Percentiles rank a stretch among this genome's conserved stretches.
phyloP scores from a whole-genome alignment of 2,329 filamentous ascomycete genomes.

The Helminthosporium solani region DNA sequence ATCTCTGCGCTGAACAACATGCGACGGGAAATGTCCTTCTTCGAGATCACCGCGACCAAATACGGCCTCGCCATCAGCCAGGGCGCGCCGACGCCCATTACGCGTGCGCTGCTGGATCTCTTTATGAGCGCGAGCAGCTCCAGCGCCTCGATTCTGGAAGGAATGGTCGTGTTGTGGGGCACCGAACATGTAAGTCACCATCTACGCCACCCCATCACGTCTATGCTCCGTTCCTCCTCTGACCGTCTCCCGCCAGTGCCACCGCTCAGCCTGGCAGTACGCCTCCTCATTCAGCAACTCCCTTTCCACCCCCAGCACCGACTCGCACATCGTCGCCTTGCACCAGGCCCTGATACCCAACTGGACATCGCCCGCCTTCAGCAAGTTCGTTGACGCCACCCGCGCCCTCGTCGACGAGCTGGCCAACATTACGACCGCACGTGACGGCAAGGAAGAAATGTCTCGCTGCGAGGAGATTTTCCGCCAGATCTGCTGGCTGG shows the following conservation, averaged over 20 bases:
- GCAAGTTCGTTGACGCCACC: conserved; percentile 53
- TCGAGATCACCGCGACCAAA: conserved; percentile 62
- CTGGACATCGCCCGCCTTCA: conserved; percentile 53
- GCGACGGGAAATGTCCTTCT: conserved; percentile 66
- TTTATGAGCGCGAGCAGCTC: conserved; percentile 59
- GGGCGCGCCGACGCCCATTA: conserved; percentile 50
- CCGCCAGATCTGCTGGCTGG: conserved; percentile 50
- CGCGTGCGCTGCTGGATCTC: conserved; percentile 57
- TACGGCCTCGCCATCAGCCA: conserved; percentile 58
- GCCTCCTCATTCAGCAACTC: conserved; percentile 46
- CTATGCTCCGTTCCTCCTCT: conserved; percentile 2
- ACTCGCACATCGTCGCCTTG: conserved; percentile 50
- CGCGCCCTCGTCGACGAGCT: conserved; percentile 52
- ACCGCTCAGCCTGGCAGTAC: conserved; percentile 51
- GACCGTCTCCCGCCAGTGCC: conserved; percentile 42
- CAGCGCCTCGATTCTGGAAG: conserved; percentile 61
- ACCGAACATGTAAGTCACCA: conserved; percentile 59
- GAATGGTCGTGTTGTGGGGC: conserved; percentile 73
- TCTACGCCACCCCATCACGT: no score
- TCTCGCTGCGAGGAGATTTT: conserved; percentile 50
- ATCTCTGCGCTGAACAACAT: conserved; percentile 67
- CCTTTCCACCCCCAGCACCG: conserved; percentile 40
- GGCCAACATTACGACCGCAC: conserved; percentile 49
- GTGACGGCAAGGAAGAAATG: conserved; percentile 52
- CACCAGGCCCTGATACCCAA: conserved; percentile 54